These are phyloP conservation scores for Anthracocystis walkeri DNA, from an alignment of 1,284 basidiomycete genomes.

Conservation along the genomic window DNA sequence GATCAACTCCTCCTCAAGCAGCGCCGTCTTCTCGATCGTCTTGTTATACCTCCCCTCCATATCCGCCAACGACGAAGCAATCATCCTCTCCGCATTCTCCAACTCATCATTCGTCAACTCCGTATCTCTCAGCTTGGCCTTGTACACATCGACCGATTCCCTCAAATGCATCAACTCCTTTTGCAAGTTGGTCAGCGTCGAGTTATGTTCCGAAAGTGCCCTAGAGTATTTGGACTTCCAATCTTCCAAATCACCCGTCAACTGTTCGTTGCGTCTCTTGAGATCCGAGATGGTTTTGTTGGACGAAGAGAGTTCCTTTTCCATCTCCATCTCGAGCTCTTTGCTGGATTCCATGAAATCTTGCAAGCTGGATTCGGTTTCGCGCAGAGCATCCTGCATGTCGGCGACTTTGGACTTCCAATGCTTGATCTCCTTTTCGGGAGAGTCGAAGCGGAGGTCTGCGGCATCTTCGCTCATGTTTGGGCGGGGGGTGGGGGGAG, in stretches of 20 bases:
- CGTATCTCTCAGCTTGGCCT: conserved; percentile 65
- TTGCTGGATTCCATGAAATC: conserved; percentile 67
- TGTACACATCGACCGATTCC: conserved; percentile 65
- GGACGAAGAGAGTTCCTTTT: conserved; percentile 58
- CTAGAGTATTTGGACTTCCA: conserved; percentile 67
- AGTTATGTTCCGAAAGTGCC: conserved; percentile 62
- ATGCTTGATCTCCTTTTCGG: conserved; percentile 60
- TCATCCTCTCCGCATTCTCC: conserved; percentile 74
- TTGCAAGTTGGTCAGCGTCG: conserved; percentile 56
- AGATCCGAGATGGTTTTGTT: conserved; percentile 53
- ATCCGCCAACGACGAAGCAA: conserved; percentile 89
- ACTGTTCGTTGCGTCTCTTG: conserved; percentile 54
- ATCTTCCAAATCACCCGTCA: conserved; percentile 61
- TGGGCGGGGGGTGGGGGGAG: conserved; percentile 15
- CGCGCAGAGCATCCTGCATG: conserved; percentile 61
- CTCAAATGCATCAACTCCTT: conserved; percentile 56
- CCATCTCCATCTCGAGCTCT: conserved; percentile 67
- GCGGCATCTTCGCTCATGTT: conserved; percentile 47
- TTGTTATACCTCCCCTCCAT: conserved; percentile 90
- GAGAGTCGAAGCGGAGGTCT: conserved; percentile 53
- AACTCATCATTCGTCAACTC: conserved; percentile 69
- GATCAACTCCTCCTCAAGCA: conserved; percentile 95
- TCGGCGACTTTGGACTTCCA: conserved; percentile 63
- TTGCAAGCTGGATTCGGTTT: conserved; percentile 59
- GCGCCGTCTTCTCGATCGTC: conserved; percentile 93